Evolutionary conservation across 169 alveolate species (phyloP).

Genomic region (Plasmodium gallinaceum): DNA sequence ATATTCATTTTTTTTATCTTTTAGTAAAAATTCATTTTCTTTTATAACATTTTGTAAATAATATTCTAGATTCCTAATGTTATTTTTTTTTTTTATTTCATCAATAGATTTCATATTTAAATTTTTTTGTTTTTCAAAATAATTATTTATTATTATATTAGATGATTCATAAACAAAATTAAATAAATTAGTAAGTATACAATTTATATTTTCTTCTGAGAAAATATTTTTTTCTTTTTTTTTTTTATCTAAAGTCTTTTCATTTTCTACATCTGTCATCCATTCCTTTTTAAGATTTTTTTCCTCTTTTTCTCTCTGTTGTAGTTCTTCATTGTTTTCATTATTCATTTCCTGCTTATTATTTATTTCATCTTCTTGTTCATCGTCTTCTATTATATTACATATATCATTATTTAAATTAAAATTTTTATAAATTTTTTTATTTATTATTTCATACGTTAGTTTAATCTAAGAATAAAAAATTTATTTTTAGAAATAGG

Average conservation of each 20-base stretch:
- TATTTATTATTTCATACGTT: constrained; percentile 37
- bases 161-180: constrained; percentile 52
- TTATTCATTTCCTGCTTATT: not conserved
- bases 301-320: not conserved
- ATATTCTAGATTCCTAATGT: constrained; percentile 31
- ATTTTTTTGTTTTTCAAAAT: constrained; percentile 51
- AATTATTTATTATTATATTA: constrained; percentile 41
- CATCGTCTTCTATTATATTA: not conserved
- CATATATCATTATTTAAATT: constrained; percentile 23
- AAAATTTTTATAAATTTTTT: constrained; percentile 42
- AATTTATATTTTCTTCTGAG: constrained; percentile 39
- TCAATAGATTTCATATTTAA: constrained; percentile 8
- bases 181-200: constrained; percentile 37
- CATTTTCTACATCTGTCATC: not conserved
- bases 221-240: constrained; percentile 2
- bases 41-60: constrained; percentile 26
- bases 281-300: too few species aligned
- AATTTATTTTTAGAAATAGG: too few species aligned
- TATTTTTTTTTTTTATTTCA: constrained; percentile 62
- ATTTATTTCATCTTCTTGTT: not conserved
- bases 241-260: not conserved
- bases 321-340: not conserved
- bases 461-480: constrained; percentile 22
- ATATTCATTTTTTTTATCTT: constrained; percentile 23
- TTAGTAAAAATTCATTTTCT: constrained; percentile 45